Percentiles rank a stretch among this genome's conserved stretches.
phyloP scores from a whole-genome alignment of 495 filamentous ascomycete species.

The Schizothecium vesticola region DNA sequence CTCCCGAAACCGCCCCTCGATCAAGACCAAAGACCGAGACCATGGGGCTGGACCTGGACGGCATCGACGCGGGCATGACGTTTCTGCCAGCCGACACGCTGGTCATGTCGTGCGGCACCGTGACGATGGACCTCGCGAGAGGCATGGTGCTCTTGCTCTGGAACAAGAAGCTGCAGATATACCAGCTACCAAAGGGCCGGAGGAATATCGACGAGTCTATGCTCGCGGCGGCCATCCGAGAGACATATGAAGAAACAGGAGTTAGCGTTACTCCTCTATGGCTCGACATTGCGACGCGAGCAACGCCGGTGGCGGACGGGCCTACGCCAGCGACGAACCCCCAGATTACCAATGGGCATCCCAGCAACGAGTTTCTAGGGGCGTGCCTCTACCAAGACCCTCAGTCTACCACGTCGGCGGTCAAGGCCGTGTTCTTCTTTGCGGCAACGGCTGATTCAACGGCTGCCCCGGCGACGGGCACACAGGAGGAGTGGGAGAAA shows the following conservation, averaged over 20 bases:
- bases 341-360: slow-evolving; percentile 21
- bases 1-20: background rate
- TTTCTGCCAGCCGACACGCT: slow-evolving; percentile 34
- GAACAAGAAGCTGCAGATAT: slow-evolving; percentile 40
- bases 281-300: slow-evolving; percentile 34
- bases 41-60: slow-evolving; percentile 14
- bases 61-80: slow-evolving; percentile 26
- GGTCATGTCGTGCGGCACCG: slow-evolving; percentile 42
- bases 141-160: slow-evolving; percentile 36
- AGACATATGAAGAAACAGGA: slow-evolving; percentile 44
- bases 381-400: slow-evolving; percentile 28
- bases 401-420: slow-evolving; percentile 20
- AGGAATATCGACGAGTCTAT: slow-evolving; percentile 41
- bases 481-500: slow-evolving; percentile 29
- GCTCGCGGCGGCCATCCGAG: slow-evolving; percentile 37
- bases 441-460: slow-evolving; percentile 28
- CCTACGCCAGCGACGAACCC: slow-evolving; percentile 13
- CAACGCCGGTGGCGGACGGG: slow-evolving; percentile 18
- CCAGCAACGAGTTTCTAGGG: slow-evolving; percentile 26
- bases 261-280: slow-evolving; percentile 30
- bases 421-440: slow-evolving; percentile 30
- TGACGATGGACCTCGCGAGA: slow-evolving; percentile 35
- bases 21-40: background rate
- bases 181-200: slow-evolving; percentile 44
- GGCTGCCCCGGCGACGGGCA: slow-evolving; percentile 10